phyloP scores from a whole-genome alignment of 805 yeast species.

The Cyberlindnera saturnus region DNA sequence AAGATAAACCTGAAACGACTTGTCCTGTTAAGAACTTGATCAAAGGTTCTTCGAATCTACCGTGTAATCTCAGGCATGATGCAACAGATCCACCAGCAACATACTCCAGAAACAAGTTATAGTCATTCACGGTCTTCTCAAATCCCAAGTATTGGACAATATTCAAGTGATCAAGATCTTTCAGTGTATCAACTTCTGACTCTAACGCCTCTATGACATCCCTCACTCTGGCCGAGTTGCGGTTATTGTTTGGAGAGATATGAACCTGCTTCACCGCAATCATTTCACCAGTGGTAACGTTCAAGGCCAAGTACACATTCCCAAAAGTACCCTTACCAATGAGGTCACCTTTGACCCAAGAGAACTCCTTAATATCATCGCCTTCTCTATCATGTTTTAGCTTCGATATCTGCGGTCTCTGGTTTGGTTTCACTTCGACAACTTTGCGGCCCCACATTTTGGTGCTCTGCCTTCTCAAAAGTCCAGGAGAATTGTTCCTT shows the following conservation, averaged over 20 bases:
- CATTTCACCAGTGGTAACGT: conserved; percentile 97
- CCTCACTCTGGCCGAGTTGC: conserved; percentile 36
- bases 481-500: conserved; percentile 19
- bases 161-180: conserved; percentile 88
- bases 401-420: conserved; percentile 54
- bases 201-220: conserved; percentile 77
- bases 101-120: conserved; percentile 86
- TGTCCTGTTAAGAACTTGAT: conserved; percentile 73
- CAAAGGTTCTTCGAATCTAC: conserved; percentile 74
- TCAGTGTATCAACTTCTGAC: conserved; percentile 89
- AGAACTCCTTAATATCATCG: conserved; percentile 78
- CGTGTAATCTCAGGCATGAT: conserved; percentile 72
- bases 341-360: conserved; percentile 96
- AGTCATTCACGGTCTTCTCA: conserved; percentile 65
- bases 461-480: conserved; percentile 73
- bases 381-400: conserved; percentile 45
- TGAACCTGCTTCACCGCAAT: conserved; percentile 96
- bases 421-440: conserved; percentile 79
- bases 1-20: conserved; percentile 78
- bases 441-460: conserved; percentile 97
- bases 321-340: conserved; percentile 98
- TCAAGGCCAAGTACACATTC: conserved; percentile 82
- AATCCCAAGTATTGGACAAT: conserved; percentile 96
- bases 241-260: conserved; percentile 30
- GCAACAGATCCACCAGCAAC: conserved; percentile 98